Base-by-base conservation (phyloP, 2,329 filamentous ascomycete species). In the Aspergillus pseudotamarii region DNA sequence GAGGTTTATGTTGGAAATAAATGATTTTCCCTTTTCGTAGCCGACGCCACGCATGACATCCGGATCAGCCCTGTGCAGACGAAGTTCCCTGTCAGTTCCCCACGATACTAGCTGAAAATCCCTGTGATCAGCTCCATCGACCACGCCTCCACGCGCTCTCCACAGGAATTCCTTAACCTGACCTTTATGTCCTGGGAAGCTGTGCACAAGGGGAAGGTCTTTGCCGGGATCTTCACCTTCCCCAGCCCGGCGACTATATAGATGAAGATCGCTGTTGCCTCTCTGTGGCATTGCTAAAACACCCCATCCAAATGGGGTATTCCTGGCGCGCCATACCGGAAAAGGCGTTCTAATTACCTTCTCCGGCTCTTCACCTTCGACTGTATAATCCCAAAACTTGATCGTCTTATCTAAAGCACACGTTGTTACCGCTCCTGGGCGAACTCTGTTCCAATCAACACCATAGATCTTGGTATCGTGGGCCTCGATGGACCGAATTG, bases 381-480 rank as follows among this genome's bases (percentile, higher is more conserved):
- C 82, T 2, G 82, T 84, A 70, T 93, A 93, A 75, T 97, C 91
- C 94, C 94, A 97, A 68, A 97, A 91, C 74, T 96, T 96, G 78
- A 97, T 94, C 46, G 90, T 96, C 75, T 90, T 93, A 74, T 97
- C 94, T 56, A 97, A 82, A 1, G 94, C 96, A 77, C 94, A 97
- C 3, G 94, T 97, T 6, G 93, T 88, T 57, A 97, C 83, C 41
- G 88, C 89, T 11, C 87, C 89, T 1, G 88, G 80, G 55, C 89
- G 84, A 14, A 90, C 90, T 58, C 94, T 87, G 73, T 96, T 96
- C 94, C 94, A 97, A 78, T 97, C 94, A 38, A 97, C 84, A 32
- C 94, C 94, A 74, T 97, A 97, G 64, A 97, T 97, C 78, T 97
- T 97, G 43, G 93, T 97, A 36, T 87, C 88, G 72, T 97, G 94